These are phyloP conservation scores for Murraya koenigii DNA, from an alignment of 345 rosid species.

Conservation along the genomic window DNA sequence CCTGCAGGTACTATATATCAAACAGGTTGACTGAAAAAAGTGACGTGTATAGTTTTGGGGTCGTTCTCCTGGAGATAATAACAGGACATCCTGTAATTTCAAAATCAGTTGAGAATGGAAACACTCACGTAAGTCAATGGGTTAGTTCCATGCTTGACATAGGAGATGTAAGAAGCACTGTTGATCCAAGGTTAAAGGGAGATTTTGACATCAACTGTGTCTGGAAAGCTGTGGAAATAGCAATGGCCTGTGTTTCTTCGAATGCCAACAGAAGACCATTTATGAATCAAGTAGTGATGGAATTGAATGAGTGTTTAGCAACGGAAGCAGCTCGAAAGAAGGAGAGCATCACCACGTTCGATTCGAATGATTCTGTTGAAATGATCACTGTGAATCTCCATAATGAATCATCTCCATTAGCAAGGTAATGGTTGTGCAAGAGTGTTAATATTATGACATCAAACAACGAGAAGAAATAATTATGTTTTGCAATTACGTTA, in stretches of 20 bases:
- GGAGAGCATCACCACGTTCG: not conserved
- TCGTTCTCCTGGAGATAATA: constrained; percentile 40
- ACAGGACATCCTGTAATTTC: constrained; percentile 32
- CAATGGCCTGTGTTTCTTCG: constrained; percentile 38
- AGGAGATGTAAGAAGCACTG: constrained; percentile 41
- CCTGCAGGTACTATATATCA: constrained; percentile 29
- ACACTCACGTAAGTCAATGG: constrained; percentile 34
- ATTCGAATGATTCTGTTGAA: not conserved
- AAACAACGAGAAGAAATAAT: too few species aligned
- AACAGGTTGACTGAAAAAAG: constrained; percentile 37
- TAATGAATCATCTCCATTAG: not conserved
- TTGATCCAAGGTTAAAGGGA: constrained; percentile 40
- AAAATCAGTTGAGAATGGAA: not conserved
- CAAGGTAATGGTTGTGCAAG: not conserved
- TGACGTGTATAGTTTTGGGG: constrained; percentile 49
- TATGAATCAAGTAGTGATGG: constrained; percentile 35
- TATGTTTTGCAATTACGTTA: too few species aligned
- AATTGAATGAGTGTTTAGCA: constrained; percentile 29
- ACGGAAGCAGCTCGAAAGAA: not conserved
- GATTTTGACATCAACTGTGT: constrained; percentile 31
- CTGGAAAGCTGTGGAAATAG: constrained; percentile 46
- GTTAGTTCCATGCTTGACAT: constrained; percentile 29
- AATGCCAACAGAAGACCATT: constrained; percentile 31
- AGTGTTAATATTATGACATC: not conserved
- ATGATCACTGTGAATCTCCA: not conserved